Base-by-base conservation (phyloP, 305 asterid species). In the Fraxinus ornus region DNA sequence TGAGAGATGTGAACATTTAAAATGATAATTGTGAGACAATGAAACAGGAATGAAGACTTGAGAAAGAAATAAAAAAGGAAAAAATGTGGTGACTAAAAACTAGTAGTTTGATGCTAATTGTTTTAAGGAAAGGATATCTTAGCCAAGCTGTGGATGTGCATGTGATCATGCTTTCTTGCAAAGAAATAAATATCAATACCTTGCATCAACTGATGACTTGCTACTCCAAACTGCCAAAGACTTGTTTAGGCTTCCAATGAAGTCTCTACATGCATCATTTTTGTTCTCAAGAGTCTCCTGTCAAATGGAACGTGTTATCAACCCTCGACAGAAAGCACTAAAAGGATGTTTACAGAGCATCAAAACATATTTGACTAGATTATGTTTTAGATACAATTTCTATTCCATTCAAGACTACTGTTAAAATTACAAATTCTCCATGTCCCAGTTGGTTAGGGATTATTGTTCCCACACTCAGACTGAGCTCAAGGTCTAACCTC, bases 241-340 rank as follows among this genome's bases (percentile, higher is more conserved):
- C 84, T 90, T 88, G 89, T 92, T 95, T 80, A 95, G 83, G 80
- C 89, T 89, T 82, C 90, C 88, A 49, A 96, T 86, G 82, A 96
- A 94, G 66, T 90, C 94, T 1, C 85, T 75, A 82, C 94, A 93
- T 36, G 88, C 94, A 84, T 84, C 89, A 83, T 93, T 91, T 85
- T 94, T 94, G 86, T 88, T 83, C 81, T 90, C 92, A 30, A 92
- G 93, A 41, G 93, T 87, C 78, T 84, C 93, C 99, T 96, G 95
- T 88, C 83, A 88, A 68, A 78, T 76, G 79, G 75, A 44, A 62
- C 0, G 41, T 82, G 36, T 52, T 36, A 82, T 90, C 80, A 83
- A 78, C 76, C 21, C 74, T 80, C 35, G 75, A 72, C 57, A 17
- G 77, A 49, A 80, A 78, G 39, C 32, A 24, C 10, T 19, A 24